Evolutionary conservation across 768 basidiomycete genomes (phyloP).

Genomic region (Mrakia gelida): DNA sequence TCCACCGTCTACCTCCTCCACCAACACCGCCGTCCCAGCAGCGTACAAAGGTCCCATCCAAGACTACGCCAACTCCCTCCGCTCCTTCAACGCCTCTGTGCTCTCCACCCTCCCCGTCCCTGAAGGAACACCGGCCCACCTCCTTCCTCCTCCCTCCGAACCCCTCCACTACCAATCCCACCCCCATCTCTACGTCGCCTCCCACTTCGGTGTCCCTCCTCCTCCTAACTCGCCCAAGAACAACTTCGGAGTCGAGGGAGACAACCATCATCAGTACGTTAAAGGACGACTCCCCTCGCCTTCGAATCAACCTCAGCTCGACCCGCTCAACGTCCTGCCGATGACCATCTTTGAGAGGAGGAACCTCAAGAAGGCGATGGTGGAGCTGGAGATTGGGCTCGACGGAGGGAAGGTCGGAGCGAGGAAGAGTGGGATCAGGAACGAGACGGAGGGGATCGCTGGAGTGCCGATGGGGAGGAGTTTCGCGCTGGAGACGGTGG

Average conservation of each 20-base stretch:
- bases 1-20: not conserved
- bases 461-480: not conserved
- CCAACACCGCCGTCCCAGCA: not conserved
- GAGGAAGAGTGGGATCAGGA: not conserved
- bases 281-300: not conserved
- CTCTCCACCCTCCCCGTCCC: constrained; percentile 1
- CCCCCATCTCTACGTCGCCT: constrained; percentile 1
- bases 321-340: not conserved
- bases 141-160: too few relatives aligned
- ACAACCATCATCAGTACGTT: not conserved
- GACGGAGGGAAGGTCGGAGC: not conserved
- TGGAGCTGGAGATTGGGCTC: not conserved
- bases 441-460: not conserved
- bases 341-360: constrained; percentile 1
- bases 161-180: not conserved
- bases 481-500: not conserved
- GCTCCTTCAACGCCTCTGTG: not conserved
- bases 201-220: not conserved
- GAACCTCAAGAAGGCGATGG: not conserved
- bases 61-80: not conserved
- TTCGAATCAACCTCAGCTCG: not conserved
- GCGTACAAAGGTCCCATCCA: not conserved
- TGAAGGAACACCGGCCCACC: not conserved
- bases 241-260: not conserved
- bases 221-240: not conserved